Conservation (phyloP, 2,329 filamentous ascomycete species). For the Penicillium sp. region DNA sequence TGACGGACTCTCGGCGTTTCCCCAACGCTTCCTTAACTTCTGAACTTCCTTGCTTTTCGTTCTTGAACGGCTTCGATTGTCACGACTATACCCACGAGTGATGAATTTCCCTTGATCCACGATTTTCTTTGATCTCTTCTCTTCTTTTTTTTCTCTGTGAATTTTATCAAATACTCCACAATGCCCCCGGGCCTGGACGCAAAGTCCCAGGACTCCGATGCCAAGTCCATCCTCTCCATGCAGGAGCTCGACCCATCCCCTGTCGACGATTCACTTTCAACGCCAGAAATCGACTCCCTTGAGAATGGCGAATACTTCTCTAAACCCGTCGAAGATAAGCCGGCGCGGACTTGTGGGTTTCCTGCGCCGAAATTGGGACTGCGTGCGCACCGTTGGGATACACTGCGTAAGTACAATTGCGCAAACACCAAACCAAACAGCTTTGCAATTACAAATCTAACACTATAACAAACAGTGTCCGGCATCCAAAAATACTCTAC, state of each 20-base stretch:
- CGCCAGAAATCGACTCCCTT: conserved; percentile 54
- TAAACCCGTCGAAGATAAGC: conserved; percentile 29
- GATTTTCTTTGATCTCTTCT: conserved; percentile 19
- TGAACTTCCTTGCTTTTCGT: not conserved
- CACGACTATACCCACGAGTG: conserved; percentile 16
- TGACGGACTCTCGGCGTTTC: conserved; percentile 18
- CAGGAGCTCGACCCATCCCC: conserved; percentile 82
- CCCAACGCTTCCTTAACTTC: conserved; percentile 21
- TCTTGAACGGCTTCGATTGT: conserved; percentile 1
- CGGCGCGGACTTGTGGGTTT: conserved; percentile 28
- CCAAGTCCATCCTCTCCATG: conserved; percentile 66
- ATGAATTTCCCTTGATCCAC: conserved; percentile 21
- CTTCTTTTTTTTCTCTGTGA: conserved; percentile 1
- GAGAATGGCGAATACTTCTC: conserved; percentile 59
- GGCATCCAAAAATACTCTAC: conserved; percentile 87
- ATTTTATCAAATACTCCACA: conserved; percentile 6
- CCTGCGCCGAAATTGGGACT: conserved; percentile 56
- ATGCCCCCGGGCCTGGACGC: conserved; percentile 27
- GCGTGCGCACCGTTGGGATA: conserved; percentile 73
- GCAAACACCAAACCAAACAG: not conserved
- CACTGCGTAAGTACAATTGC: conserved; percentile 67
- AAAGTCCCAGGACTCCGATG: conserved; percentile 40
- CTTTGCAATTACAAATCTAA: conserved; percentile 10
- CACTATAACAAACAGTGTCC: conserved; percentile 59
- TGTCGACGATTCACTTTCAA: conserved; percentile 62